These are phyloP conservation scores for Claviceps africana DNA, from an alignment of 2,329 filamentous ascomycete genomes.

Conservation along the genomic window DNA sequence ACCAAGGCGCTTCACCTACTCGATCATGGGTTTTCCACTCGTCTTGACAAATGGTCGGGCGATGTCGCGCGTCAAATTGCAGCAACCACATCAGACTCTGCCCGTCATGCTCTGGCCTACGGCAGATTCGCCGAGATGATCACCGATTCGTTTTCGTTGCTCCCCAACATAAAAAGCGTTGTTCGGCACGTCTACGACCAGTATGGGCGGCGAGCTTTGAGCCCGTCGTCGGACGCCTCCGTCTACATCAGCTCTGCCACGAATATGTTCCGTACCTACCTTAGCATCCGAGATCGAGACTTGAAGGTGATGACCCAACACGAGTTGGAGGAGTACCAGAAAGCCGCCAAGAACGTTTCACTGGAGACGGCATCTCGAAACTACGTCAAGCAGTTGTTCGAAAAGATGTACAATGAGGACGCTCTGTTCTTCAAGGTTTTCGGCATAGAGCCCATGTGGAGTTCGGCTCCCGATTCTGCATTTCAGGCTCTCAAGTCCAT, in stretches of 20 bases:
- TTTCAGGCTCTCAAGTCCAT: conserved; percentile 36
- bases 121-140: conserved; percentile 46
- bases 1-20: conserved; percentile 49
- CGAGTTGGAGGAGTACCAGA: conserved; percentile 40
- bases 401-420: conserved; percentile 41
- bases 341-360: conserved; percentile 34
- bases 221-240: conserved; percentile 29
- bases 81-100: conserved; percentile 42
- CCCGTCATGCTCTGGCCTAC: conserved; percentile 44
- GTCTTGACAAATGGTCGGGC: conserved; percentile 36
- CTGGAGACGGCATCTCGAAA: conserved; percentile 42
- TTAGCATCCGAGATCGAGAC: conserved; percentile 38
- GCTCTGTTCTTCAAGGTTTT: conserved; percentile 42
- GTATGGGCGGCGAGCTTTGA: conserved; percentile 31
- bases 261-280: conserved; percentile 40
- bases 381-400: conserved; percentile 46
- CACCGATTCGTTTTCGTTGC: conserved; percentile 38
- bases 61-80: conserved; percentile 42
- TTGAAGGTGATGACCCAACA: conserved; percentile 37
- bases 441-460: conserved; percentile 39
- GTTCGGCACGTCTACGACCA: conserved; percentile 38
- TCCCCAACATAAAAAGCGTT: conserved; percentile 41
- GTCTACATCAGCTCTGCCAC: conserved; percentile 40
- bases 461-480: conserved; percentile 32
- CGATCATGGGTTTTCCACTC: conserved; percentile 40